Evolutionary conservation across 441 rosid genomes (phyloP), one percentile per base, ranked within the genome.

Genomic region (Gossypium schwendimanii): DNA sequence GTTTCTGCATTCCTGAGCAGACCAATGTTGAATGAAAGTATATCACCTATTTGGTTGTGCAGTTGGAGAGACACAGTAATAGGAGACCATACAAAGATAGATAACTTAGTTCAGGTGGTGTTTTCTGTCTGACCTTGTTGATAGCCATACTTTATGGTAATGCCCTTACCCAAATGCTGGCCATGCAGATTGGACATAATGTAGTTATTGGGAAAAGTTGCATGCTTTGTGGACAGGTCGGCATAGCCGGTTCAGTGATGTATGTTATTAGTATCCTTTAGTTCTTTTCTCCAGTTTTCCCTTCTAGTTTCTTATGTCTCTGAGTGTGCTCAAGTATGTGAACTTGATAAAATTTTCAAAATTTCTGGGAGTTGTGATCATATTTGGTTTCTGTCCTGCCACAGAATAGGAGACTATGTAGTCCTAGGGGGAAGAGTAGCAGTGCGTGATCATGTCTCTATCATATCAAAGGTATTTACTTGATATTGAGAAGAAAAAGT

Each of bases 211-310:
- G 91, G 77, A 85, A 81, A 50, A 80, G 80, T 74, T 91, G 97
- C 86, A 78, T 91, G 84, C 88, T 93, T 1, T 91, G 95, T 81
- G 91, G 97, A 59, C 93, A 91, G 85, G 92, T 82, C 53, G 93
- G 93, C 58, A 83, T 93, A 72, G 97, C 91, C 63, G 97, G 93
- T 71, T 91, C 95, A 20, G 95, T 74, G 55, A 88, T 81, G 92
- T 91, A 86, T 71, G 89, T 72, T 62, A 41, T 79, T 67, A 55
- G 45, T 44, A 4, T 8, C 12, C 31, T 31, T 53, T 68, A 21
- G 31, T 6, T 24, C 24, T 58, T 52, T 61, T 9, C 31, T 52
- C 15, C 12, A 4, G 5, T 26, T 61, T 2, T 11, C 14, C 41
- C 58, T 58, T 63, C n/a, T 2, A 53, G 1, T 63, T 61, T 60